Evolutionary conservation across 306 rosid genomes (phyloP), one percentile per base, ranked within the genome.

Genomic region (Alnus glutinosa): DNA sequence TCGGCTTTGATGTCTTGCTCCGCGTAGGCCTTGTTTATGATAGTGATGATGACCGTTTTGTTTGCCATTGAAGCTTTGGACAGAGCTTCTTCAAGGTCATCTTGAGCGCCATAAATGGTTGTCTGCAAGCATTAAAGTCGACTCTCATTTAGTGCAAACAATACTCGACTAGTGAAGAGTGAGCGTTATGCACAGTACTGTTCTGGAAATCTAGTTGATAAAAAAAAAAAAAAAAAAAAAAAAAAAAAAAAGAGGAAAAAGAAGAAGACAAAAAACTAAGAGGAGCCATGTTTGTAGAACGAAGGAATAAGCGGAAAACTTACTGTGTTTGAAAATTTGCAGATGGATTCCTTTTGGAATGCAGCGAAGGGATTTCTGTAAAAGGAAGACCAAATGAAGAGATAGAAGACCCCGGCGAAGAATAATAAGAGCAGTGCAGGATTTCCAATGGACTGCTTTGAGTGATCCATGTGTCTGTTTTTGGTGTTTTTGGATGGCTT

Each of bases 1-100:
- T 82, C 89, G 1, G 81, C 80, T 5, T 16, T 32, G 0, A 64
- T 64, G 5, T 82, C 93, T 87, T 92, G 88, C 0, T 84, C 90
- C 0, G 86, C 93, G 19, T 94, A 94, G 0, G 97, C 98, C 77
- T 81, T 83, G 69, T 94, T 94, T 11, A 92, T 77, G 2, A 94
- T 51, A 0, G 90, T 73, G 2, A 94, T 86, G 59, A 94, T 90
- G 66, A 92, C 84, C 0, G 93, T 94, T 81, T 82, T 89, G 85
- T 92, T 90, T 23, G 67, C 89, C 88, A 58, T 89, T 9, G 92
- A 80, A 9, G 97, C 90, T 85, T 75, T 89, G 6, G 76, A 75
- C 19, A 94, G 63, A 48, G 78, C 87, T 46, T 55, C 66, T 5
- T 83, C 92, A 1, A 94, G 93, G 1, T 5, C 81, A 70, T 91